Base-by-base conservation (phyloP, 2,329 filamentous ascomycete genomes). In the Claviceps cyperi region DNA sequence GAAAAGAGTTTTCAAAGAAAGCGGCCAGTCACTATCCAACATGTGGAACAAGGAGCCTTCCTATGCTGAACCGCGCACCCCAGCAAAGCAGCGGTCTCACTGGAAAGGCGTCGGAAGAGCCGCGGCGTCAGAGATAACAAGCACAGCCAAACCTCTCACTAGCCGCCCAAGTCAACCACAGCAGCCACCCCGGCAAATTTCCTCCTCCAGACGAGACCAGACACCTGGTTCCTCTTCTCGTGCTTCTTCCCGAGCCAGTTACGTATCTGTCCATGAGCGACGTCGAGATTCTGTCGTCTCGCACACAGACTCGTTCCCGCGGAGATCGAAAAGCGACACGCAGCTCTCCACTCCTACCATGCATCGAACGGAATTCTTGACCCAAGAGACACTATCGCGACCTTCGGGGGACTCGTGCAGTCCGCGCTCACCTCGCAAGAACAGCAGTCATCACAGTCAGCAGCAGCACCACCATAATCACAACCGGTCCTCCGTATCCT, bases 281-380 rank as follows among this genome's bases (percentile, higher is more conserved):
- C 68, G 72, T 4, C 69, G 74, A 21, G 72, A 76, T 54, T 81
- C 77, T 0, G 60, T 78, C 13, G 67, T 78, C 4, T 80, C 78
- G 0, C 68, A 76, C 47, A 75, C 75, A 1, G 77, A 80, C 50
- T 72, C 74, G 0, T 76, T 73, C 51, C 76, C 76, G 0, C 62
- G 78, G 22, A 70, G 73, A 49, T 69, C 74, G 0, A 59, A 67
- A 17, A 69, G 73, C 17, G 67, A 66, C 43, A 62, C 67, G 6
- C 63, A 69, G 11, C 69, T 71, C 0, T 66, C 68, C 17, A 76
- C 77, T 0, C 73, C 74, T 0, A 65, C 53, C 17, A 51, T 62
- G 15, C 53, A 57, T 3, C 53, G 62, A 3, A 57, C 55, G 5
- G 63, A 66, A 1, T 48, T 54, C 13, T 40, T 57, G 0, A 52